Base-by-base conservation (phyloP, 345 rosid species). In the Barbarea vulgaris region DNA sequence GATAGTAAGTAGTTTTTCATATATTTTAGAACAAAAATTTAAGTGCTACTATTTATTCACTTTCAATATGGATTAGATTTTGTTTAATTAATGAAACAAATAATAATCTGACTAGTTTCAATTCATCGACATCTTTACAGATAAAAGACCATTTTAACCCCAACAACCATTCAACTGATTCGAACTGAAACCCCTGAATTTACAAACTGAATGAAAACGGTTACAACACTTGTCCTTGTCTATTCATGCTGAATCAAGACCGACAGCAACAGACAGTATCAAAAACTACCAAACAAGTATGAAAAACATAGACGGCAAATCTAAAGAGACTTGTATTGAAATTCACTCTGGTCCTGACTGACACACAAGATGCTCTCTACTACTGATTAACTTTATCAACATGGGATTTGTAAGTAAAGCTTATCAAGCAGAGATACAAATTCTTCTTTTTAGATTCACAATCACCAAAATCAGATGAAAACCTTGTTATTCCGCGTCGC, bases 351-450 rank as follows among this genome's bases (percentile, higher is more conserved):
- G 7, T n/a, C 22, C 21, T 22, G 30, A 4, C 13, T 8, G 11
- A 15, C 59, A 14, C 19, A 52, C n/a, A 15, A 21, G 25, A 22
- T 51, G 9, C 12, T 15, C 12, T 15, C 24, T 39, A 33, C 31
- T 15, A 57, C 34, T 33, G 50, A 52, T 52, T 51, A 37, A 25
- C 18, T 30, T 37, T 12, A 65, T 65, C 10, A 65, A 47, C 58
- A 67, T 66, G 21, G 30, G 24, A 22, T 24, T 24, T 59, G 27
- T 46, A 48, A 72, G 31, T 53, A 22, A 61, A 59, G 27, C 39
- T 51, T 4, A 67, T 14, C 22, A 54, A 39, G 18, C 19, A 54
- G 25, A 19, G 10, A 56, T 15, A 27, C 7, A 9, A 69, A 9
- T 55, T 5, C 65, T 63, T 30, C 3, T 47, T 28, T 48, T 18